These are phyloP conservation scores for Lodderomyces margitis DNA, from an alignment of 1,139 yeast species.

Conservation along the genomic window DNA sequence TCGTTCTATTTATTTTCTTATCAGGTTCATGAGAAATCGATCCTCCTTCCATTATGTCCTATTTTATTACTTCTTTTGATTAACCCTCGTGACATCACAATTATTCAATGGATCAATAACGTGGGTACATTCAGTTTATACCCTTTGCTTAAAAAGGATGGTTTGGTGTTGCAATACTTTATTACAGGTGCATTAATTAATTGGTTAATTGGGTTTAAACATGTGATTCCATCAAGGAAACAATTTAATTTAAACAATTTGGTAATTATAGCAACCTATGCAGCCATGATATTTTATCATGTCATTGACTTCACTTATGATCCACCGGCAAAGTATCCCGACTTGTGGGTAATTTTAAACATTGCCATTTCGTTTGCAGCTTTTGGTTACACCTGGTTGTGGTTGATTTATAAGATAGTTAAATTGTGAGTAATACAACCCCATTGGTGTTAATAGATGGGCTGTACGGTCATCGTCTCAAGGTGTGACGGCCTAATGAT, in stretches of 20 bases:
- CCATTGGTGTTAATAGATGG: too few species aligned
- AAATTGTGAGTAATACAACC: conserved; percentile 2
- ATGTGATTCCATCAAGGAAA: conserved; percentile 5
- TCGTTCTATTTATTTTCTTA: conserved; percentile 87
- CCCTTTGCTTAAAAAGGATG: conserved; percentile 82
- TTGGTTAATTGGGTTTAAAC: conserved; percentile 65
- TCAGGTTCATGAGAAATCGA: conserved; percentile 94
- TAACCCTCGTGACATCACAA: conserved; percentile 57
- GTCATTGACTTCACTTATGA: conserved; percentile 46
- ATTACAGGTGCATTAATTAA: conserved; percentile 65
- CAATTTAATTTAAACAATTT: conserved; percentile 51
- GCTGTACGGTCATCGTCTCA: too few species aligned
- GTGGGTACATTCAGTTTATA: conserved; percentile 82
- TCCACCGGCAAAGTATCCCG: conserved; percentile 71
- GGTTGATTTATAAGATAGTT: conserved; percentile 51
- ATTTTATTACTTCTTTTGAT: conserved; percentile 65
- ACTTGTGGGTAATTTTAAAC: conserved; percentile 80
- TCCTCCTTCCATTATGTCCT: conserved; percentile 84
- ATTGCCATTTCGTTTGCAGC: conserved; percentile 72
- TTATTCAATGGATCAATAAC: conserved; percentile 85
- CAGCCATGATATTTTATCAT: conserved; percentile 53
- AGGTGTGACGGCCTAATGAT: too few species aligned
- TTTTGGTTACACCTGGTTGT: conserved; percentile 73
- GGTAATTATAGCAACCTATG: conserved; percentile 58
- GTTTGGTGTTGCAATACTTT: conserved; percentile 66